A percentile compares a stretch with the other conserved stretches of the same genome.
Conservation (phyloP, 2,329 filamentous ascomycete genomes). For the Alternaria metachromatica region DNA sequence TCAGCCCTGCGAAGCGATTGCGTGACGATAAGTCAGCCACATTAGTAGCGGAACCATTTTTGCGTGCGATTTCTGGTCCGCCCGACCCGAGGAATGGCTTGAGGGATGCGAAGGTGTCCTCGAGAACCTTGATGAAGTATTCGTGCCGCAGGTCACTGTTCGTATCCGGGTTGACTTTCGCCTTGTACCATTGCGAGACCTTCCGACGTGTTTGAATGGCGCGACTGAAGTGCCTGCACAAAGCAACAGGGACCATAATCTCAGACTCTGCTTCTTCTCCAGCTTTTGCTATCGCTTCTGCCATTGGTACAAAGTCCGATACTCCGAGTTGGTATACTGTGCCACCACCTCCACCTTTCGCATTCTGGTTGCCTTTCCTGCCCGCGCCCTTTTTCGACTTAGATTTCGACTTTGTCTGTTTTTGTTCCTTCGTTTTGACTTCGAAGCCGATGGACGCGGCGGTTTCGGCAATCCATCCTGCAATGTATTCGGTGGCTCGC, state of each 20-base stretch:
- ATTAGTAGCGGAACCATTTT: not conserved
- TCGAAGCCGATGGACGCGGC: constrained; percentile 1
- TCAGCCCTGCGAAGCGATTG: constrained; percentile 7
- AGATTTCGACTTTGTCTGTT: not conserved
- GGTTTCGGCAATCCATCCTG: constrained; percentile 11
- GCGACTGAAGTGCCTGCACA: constrained; percentile 4
- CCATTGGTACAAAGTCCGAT: constrained; percentile 8
- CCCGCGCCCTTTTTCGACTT: not conserved
- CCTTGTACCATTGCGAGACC: not conserved
- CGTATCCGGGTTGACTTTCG: not conserved
- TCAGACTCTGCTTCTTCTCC: not conserved
- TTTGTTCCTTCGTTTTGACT: not conserved
- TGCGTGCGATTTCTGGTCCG: not conserved
- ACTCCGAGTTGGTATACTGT: not conserved
- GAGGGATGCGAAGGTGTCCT: not conserved
- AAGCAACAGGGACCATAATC: constrained; percentile 3
- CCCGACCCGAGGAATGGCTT: not conserved
- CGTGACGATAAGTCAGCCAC: not conserved
- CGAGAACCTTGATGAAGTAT: constrained; percentile 7
- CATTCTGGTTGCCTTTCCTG: not conserved
- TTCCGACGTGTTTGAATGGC: constrained; percentile 7
- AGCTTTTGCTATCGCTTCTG: constrained; percentile 2
- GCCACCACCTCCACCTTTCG: not conserved
- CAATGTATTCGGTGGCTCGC: constrained; percentile 7
- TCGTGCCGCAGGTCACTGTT: constrained; percentile 1